Base-by-base conservation (phyloP, 2,329 filamentous ascomycete genomes). In the Rhexocercosporidium sp. region DNA sequence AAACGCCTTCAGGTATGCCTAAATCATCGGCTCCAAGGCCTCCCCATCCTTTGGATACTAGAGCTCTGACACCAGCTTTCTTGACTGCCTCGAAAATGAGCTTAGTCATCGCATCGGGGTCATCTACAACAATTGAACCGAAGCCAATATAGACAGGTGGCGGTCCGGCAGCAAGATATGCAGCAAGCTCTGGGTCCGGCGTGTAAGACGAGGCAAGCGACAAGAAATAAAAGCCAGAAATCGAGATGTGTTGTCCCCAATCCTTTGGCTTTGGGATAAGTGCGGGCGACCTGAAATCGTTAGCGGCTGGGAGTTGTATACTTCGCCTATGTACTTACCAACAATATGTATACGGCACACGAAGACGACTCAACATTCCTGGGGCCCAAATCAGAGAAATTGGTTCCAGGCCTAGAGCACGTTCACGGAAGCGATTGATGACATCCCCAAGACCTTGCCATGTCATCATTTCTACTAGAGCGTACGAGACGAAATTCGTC, bases 31-130 rank as follows among this genome's bases (percentile, higher is more conserved):
- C 90, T 34, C 93, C 93, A 8, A 97, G 83, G 0, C 93, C 93
- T 59, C 93, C 93, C 94, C 93, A 97, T 18, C 93, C 94, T 75
- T 95, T 94, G 0, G 92, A 95, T 0, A 97, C 90, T 0, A 97
- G 81, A 1, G 93, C 93, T 65, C 93, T 85, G n/a, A 92, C 85
- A 0, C 91, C 91, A 0, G 89, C 84, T 11, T 84, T 82, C 61
- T 83, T 81, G 2, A 94, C 83, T 0, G 92, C 91, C 16, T 92
- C 88, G 65, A 94, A 92, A 8, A 95, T 90, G 66, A 90, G 84
- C 22, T 84, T 81, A 0, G 92, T 94, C 78, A 94, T 86, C 0
- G 81, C 86, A 66, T 91, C 86, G 0, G 91, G 91, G 68, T 94
- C 88, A 65, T 94, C 90, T 0, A 94, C 89, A 1, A 95, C 92